Base-by-base conservation (phyloP, 148 eudicot genomes). In the Vaccinium darrowii region DNA sequence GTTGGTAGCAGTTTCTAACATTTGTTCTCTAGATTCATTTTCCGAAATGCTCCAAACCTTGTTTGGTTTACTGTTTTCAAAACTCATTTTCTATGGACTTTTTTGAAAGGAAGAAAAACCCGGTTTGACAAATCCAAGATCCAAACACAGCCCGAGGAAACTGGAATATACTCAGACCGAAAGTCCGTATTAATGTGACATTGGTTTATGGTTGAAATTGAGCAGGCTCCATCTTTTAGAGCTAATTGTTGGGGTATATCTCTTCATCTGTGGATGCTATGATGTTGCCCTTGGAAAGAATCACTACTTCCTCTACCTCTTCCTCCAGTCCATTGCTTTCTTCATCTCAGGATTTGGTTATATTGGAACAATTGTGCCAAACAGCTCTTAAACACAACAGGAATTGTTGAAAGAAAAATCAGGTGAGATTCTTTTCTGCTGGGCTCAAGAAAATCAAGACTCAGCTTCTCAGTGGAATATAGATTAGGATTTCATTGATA, bases 301-400 rank as follows among this genome's bases (percentile, higher is more conserved):
- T 80, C 87, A 80, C 49, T 95, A 92, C 87, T 95, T 87, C 89
- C 86, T 95, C 7, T 95, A 89, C 91, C 91, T 95, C 25, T 93
- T 94, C 82, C 84, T 94, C 19, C 98, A 95, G 78, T 87, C 93
- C 16, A 69, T 90, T 14, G 93, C 94, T 19, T 95, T 95, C 91
- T 92, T 92, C 80, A 76, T 94, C 36, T 92, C 93, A 8, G 98
- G 93, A 36, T 89, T 95, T 39, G 95, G 98, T 19, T 95, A 91
- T 25, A 78, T 95, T 25, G 98, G 98, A 76, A 91, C 91, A 0
- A 87, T 92, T 43, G 88, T 94, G 43, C 94, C 94, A n/a, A 82
- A 63, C 69, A 81, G 53, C 56, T 87, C 90, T 54, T 89, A 81
- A 85, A 47, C 19, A 14, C 7, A 71, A 11, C 49, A n/a, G 12